Evolutionary conservation across 352 stramenopile species (phyloP).

Genomic region (Lagenidium giganteum): DNA sequence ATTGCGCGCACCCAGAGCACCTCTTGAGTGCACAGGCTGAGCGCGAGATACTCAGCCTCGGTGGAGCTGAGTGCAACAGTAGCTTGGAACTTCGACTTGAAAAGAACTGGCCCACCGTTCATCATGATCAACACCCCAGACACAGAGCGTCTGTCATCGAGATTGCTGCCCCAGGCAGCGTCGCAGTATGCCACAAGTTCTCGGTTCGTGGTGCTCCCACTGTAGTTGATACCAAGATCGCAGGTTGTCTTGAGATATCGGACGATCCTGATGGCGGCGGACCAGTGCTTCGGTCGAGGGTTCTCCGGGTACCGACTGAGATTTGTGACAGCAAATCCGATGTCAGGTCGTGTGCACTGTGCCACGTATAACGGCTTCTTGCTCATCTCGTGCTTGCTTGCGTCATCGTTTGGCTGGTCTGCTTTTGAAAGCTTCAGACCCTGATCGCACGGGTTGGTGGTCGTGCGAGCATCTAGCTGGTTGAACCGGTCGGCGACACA

Average conservation of each 20-base stretch:
- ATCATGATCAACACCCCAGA: too few species aligned
- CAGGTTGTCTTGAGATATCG: not conserved
- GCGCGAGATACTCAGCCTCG: too few species aligned
- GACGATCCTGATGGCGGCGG: not conserved
- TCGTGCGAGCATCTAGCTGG: not conserved
- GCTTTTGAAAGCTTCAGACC: not conserved
- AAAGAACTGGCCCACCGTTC: too few species aligned
- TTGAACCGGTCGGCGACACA: slow-evolving; percentile 2
- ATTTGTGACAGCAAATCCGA: slow-evolving; percentile 1
- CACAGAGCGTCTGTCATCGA: too few species aligned
- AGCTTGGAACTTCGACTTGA: too few species aligned
- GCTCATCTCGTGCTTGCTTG: not conserved
- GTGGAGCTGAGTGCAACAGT: too few species aligned
- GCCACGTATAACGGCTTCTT: slow-evolving; percentile 2
- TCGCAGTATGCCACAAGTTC: too few species aligned
- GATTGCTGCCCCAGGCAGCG: too few species aligned
- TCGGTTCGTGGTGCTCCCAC: too few species aligned
- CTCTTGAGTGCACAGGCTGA: too few species aligned
- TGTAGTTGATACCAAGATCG: too few species aligned
- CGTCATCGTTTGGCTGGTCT: not conserved
- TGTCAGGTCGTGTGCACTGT: slow-evolving; percentile 2
- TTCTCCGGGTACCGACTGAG: slow-evolving; percentile 12
- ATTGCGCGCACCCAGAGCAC: too few species aligned
- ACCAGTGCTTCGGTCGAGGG: slow-evolving; percentile 10
- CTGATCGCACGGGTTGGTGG: not conserved